Base-by-base conservation (phyloP, 2,329 filamentous ascomycete genomes). In the Colletotrichum trifolii region DNA sequence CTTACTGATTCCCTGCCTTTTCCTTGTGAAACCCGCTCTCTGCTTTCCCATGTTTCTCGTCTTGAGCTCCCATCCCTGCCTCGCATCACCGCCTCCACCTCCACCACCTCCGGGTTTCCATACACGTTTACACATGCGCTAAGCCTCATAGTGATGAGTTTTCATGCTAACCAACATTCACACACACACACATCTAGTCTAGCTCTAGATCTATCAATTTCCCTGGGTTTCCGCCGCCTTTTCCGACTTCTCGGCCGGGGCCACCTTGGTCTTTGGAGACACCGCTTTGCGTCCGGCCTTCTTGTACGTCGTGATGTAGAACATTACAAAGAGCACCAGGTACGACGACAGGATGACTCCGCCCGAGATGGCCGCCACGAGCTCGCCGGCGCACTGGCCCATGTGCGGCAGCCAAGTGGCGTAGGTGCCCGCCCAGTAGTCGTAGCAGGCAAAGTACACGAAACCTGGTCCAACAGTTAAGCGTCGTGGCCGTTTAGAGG, bases 261-360 rank as follows among this genome's bases (percentile, higher is more conserved):
- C 11, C 10, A 10, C 6, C 40, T 47, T 62, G 25, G 40, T 2
- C 58, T 62, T 65, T 10, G 52, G 35, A 9, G 25, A 5, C 25
- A 17, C 43, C 34, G 48, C 36, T 38, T 45, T 53, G 12, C 48
- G 15, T 3, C 60, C 48, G 35, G 47, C 53, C 17, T 59, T 66
- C 43, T 58, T 66, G 53, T 66, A 66, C 3, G 64, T 82, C 59
- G 89, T 88, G 71, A 92, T 84, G 83, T 93, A 93, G 84, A 93
- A 92, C 64, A 86, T 88, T 76, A 93, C 89, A 83, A 93, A 93
- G 66, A 93, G 87, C 64, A 93, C 81, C 54, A 94, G 85, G 82
- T 94, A 94, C 43, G 89, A 91, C 77, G 84, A 89, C 72, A 94
- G 82, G 71, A 93, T 92, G 70, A 83, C 85, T 75, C 92, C 91